These are phyloP conservation scores for Oryza australiensis DNA, from an alignment of 176 grass and related monocot genomes.

Conservation along the genomic window DNA sequence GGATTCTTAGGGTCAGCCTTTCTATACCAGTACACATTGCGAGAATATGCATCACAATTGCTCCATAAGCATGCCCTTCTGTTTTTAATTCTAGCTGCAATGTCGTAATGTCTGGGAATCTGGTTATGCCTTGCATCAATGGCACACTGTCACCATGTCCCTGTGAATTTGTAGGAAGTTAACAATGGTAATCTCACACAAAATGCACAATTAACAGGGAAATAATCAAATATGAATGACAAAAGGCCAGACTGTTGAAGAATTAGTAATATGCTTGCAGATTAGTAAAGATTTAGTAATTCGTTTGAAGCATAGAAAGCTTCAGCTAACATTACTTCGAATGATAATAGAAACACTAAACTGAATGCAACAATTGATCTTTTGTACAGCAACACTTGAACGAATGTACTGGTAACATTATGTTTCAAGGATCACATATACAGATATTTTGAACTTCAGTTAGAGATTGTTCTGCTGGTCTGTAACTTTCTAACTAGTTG, in stretches of 20 bases:
- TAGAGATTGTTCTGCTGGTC: no score
- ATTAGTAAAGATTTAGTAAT: background rate
- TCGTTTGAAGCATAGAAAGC: background rate
- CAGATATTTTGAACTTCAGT: no score
- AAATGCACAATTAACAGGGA: background rate
- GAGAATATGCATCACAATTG: no score
- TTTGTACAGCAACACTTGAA: no score
- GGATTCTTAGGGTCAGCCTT: background rate
- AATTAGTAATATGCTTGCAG: background rate
- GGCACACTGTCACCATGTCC: background rate
- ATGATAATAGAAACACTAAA: no score
- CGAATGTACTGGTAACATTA: no score
- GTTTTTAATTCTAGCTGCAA: background rate
- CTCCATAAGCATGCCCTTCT: no score
- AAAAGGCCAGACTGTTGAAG: background rate
- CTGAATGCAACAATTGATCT: no score
- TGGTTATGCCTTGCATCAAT: background rate
- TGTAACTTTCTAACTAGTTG: no score
- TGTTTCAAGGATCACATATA: no score
- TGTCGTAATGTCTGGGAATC: background rate
- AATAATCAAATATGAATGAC: background rate
- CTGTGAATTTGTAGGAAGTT: background rate
- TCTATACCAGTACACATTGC: no score
- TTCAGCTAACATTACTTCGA: background rate
- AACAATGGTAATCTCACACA: background rate